phyloP scores from a whole-genome alignment of 2,329 filamentous ascomycete species.

The Cercospora sp. region DNA sequence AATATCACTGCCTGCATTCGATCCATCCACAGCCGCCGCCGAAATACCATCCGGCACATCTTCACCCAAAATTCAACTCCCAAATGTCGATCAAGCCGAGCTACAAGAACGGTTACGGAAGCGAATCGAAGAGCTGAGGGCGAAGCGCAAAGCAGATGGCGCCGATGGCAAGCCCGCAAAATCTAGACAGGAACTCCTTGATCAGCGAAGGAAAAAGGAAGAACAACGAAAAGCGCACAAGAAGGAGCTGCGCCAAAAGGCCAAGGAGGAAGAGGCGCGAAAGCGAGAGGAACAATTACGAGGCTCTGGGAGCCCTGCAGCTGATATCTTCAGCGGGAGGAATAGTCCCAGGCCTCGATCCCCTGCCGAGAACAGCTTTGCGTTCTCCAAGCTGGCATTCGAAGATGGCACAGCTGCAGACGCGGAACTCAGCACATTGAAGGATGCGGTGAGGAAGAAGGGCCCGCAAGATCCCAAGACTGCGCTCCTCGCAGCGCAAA shows the following conservation, averaged over 20 bases:
- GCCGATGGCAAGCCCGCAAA: slow-evolving; percentile 77
- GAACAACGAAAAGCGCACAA: slow-evolving; percentile 84
- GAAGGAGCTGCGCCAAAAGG: slow-evolving; percentile 75
- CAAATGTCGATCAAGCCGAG: slow-evolving; percentile 69
- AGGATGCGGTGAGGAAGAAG: slow-evolving; percentile 70
- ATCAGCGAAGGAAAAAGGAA: slow-evolving; percentile 83
- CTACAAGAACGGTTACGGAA: slow-evolving; percentile 77
- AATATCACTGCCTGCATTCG: slow-evolving; percentile 26
- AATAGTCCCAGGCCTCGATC: slow-evolving; percentile 46
- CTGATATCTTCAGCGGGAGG: slow-evolving; percentile 52
- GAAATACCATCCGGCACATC: slow-evolving; percentile 33
- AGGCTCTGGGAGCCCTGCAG: slow-evolving; percentile 57
- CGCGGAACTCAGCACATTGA: slow-evolving; percentile 61
- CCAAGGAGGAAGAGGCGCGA: slow-evolving; percentile 75
- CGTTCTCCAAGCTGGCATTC: slow-evolving; percentile 90
- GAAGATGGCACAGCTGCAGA: slow-evolving; percentile 80
- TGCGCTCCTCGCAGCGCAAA: slow-evolving; percentile 80
- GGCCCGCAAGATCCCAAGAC: slow-evolving; percentile 83
- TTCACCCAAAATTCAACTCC: slow-evolving; percentile 42
- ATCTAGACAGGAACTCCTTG: slow-evolving; percentile 88
- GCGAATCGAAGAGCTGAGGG: slow-evolving; percentile 80
- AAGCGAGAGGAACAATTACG: slow-evolving; percentile 57
- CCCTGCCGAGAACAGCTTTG: slow-evolving; percentile 64
- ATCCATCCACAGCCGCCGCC: slow-evolving; percentile 14
- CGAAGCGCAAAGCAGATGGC: slow-evolving; percentile 82